Evolutionary conservation across 2,329 filamentous ascomycete genomes (phyloP), one percentile per base, ranked within the genome.

Genomic region (Aspergillus glaucus): DNA sequence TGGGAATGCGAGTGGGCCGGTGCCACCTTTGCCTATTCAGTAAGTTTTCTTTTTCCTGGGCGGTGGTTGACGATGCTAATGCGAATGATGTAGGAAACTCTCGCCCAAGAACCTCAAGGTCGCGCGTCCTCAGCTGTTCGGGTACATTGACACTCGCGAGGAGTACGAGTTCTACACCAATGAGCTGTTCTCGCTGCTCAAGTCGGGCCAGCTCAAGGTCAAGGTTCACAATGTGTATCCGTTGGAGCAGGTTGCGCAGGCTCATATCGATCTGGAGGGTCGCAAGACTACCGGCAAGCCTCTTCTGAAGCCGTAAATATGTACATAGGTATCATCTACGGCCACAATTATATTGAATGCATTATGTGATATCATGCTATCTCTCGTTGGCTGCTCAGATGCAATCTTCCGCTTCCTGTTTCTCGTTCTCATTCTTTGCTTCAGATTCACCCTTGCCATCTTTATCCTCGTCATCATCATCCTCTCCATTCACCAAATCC

Each of bases 281-380:
- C 78, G 90, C 59, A 88, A 85, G 75, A 93, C 88, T 2, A 88
- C 82, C 9, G 91, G 91, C 15, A 95, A 95, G 75, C 68, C 94
- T 53, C 66, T 96, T 48, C 67, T 95, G 61, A 84, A 84, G 71
- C 78, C 82, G 43, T 84, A 60, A 63, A 44, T 52, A 9, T 22
- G 24, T 12, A 37, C 14, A 30, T 22, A 30, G 6, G 22, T 28
- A 36, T 21, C 41, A 49, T 53, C 36, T 12, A 6, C 26, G 15
- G 3, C 8, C 8, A 39, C 9, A 2, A 17, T 3, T 28, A 3
- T 28, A 28, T 26, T 41, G 15, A 21, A 41, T 7, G 39, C 17
- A 24, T 19, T 19, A 6, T 24, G 6, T 22, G 10, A 21, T 22
- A 30, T 30, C 24, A 28, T 22, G 26, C 26, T 30, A 30, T 30